Conservation (phyloP, 164 flowering plant genomes). For the Pachysandra terminalis region DNA sequence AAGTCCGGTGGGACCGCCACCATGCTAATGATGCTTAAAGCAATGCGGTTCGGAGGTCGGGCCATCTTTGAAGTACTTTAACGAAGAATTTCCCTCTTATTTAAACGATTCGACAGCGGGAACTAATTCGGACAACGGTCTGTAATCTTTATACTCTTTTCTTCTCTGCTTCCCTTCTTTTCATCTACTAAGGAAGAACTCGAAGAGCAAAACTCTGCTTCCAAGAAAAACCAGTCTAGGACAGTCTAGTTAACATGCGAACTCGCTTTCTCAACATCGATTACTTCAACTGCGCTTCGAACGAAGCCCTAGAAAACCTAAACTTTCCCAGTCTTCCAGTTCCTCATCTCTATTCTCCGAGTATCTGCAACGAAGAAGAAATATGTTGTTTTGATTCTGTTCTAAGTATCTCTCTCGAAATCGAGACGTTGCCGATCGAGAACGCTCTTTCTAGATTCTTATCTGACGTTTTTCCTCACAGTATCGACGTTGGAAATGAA, state of each 20-base stretch:
- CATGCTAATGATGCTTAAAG: no score
- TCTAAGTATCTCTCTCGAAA: slow-evolving; percentile 17
- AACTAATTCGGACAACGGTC: background rate
- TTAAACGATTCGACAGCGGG: background rate
- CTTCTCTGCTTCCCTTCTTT: background rate
- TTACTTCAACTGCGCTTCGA: slow-evolving; percentile 32
- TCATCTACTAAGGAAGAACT: background rate
- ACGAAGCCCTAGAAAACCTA: slow-evolving; percentile 26
- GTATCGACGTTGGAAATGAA: slow-evolving; percentile 15
- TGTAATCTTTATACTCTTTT: background rate
- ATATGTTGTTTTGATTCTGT: slow-evolving; percentile 24
- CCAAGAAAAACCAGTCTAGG: background rate
- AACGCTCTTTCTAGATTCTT: slow-evolving; percentile 53
- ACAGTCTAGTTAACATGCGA: slow-evolving; percentile 37
- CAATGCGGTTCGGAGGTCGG: no score
- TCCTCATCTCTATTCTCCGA: slow-evolving; percentile 33
- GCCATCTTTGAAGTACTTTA: no score
- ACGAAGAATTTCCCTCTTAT: no score
- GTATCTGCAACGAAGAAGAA: slow-evolving; percentile 15
- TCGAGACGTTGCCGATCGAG: slow-evolving; percentile 38
- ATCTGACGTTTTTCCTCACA: slow-evolving; percentile 50
- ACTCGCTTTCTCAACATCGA: slow-evolving; percentile 66
- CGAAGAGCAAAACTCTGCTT: background rate
- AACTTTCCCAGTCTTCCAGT: slow-evolving; percentile 42
- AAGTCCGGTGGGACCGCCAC: no score